Evolutionary conservation across 2,329 filamentous ascomycete genomes (phyloP).

Genomic region (Arthrobotrys iridis): DNA sequence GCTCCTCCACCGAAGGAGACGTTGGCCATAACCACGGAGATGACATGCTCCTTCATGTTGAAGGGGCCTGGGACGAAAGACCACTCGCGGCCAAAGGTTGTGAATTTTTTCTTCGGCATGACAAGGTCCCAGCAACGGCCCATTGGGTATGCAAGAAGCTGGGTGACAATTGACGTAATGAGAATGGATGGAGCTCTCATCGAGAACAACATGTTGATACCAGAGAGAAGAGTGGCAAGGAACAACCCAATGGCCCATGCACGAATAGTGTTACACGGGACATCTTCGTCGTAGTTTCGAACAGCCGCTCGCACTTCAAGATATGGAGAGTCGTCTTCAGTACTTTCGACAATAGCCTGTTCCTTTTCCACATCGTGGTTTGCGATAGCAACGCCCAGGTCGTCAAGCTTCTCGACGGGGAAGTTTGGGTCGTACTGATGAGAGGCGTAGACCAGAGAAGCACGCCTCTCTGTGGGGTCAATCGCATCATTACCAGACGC

Average conservation of each 20-base stretch:
- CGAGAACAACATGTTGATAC: conserved; percentile 72
- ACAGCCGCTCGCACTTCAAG: conserved; percentile 74
- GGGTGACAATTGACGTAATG: conserved; percentile 71
- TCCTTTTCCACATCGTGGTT: conserved; percentile 59
- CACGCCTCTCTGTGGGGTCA: conserved; percentile 43
- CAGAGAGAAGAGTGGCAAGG: conserved; percentile 69
- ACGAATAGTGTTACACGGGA: conserved; percentile 73
- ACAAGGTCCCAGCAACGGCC: conserved; percentile 71
- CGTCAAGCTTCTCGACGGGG: conserved; percentile 49
- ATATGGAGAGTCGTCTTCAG: conserved; percentile 71
- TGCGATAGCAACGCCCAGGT: conserved; percentile 44
- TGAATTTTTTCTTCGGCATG: conserved; percentile 66
- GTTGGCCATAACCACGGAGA: conserved; percentile 77
- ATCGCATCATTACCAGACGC: conserved; percentile 53
- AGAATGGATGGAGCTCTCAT: conserved; percentile 71
- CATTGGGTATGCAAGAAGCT: conserved; percentile 73
- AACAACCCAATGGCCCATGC: conserved; percentile 72
- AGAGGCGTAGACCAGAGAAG: conserved; percentile 26
- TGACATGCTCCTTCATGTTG: conserved; percentile 75
- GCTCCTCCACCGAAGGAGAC: conserved; percentile 70
- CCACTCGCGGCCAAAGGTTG: conserved; percentile 68
- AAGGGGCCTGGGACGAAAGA: conserved; percentile 75
- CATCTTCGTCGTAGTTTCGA: conserved; percentile 71
- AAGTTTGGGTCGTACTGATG: conserved; percentile 54
- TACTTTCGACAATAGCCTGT: conserved; percentile 61